Evolutionary conservation across 176 grass and related monocot genomes (phyloP), one percentile per base, ranked within the genome.

Genomic region (Lolium multiflorum): DNA sequence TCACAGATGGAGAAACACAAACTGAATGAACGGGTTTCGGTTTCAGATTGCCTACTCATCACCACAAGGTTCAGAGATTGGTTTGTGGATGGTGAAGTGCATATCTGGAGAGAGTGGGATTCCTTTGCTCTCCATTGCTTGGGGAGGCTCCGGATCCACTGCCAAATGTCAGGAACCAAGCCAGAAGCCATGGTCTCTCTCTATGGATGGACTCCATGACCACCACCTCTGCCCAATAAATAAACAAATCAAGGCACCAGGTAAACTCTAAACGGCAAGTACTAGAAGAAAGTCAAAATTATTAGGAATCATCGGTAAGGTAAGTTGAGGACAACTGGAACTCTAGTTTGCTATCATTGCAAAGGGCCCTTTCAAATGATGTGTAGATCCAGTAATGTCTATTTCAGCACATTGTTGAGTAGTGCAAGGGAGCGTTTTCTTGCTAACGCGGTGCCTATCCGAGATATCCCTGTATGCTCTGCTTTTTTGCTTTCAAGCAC

Each of bases 1-100:
- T 87, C 46, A 79, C 44, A 84, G 26, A 97, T 88, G n/a, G 74
- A 89, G 82, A 91, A 88, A 28, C 82, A 90, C 22, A 97, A 24
- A 16, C 18, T 20, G 20, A 76, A 58, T 18, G 82, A 63, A 13
- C 82, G 84, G 41, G 67, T 50, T 67, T 76, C 51, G 6, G 12
- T 2, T 31, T 75, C 72, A 55, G 91, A 68, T 37, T 70, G 74
- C 74, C 16, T 79, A 81, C 2, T 82, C 56, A 88, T 20, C 3
- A 87, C n/a, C 21, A 86, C 20, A 24, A 93, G 82, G 11, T 82
- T 78, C 63, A 93, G 64, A 46, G 82, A 82, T 56, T 89, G 64
- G 16, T 87, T 85, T 75, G 75, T 80, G 16, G 91, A 83, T 52
- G 76, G 55, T 48, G 91, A 88, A 1, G 43, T 73, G 50, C 91